Evolutionary conservation across 225 moss, liverwort and hornwort genomes (phyloP), one percentile per base, ranked within the genome.

Genomic region (Asterella californica): DNA sequence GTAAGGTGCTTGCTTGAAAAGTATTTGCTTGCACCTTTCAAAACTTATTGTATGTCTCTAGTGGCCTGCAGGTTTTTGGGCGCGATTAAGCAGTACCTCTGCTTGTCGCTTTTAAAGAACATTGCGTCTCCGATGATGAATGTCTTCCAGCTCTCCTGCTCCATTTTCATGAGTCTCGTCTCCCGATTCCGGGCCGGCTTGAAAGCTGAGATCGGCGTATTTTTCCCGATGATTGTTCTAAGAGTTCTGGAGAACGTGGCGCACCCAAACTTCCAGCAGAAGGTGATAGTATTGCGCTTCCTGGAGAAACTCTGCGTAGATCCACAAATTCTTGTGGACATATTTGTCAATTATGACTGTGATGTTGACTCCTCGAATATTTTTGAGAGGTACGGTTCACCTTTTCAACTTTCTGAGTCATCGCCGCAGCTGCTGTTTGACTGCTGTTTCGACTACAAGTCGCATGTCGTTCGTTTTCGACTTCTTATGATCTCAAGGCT

Each of bases 321-420:
- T 91, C 99, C 99, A 70, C 99, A 99, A 83, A 99, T 99, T 70
- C 84, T 99, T 63, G 99, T 99, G 59, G 99, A 99, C 68, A 92
- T 99, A 82, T 99, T 99, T 88, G 99, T 99, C 79, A 99, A 99
- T 82, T 99, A 99, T 85, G 99, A 99, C 79, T 99, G 99, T 81
- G 99, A 99, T 74, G 90, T 99, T 71, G 99, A 99, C 80, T 93
- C 99, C 15, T 99, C 95, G 60, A 99, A 99, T 65, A 90, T 99
- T 59, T 99, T 99, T 85, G 99, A 99, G 80, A 95, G 99, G 99
- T 90, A 77, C 84, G 86, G 14, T 76, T 60, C 25, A 60, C 17
- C 12, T 30, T 48, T 49, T 48, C 52, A 52, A 52, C n/a, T n/a
- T 52, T 34, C 0, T 17, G 15, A 46, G 2, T 15, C 25, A 21